Evolutionary conservation across 1,284 basidiomycete genomes (phyloP).

Genomic region (Ganoderma leucocontextum): DNA sequence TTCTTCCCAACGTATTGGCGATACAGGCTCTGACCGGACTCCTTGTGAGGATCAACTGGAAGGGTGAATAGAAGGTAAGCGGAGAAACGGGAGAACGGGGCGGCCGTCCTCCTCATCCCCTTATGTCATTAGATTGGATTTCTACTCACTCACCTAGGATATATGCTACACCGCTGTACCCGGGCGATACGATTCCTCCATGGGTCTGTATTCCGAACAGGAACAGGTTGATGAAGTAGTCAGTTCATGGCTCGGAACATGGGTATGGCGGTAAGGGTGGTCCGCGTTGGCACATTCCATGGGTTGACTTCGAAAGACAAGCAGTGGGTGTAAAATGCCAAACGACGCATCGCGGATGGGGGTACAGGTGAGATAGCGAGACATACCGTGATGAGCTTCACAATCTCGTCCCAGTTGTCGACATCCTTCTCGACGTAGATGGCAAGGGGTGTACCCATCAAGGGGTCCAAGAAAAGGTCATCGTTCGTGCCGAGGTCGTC

Average conservation of each 20-base stretch:
- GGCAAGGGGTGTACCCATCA: constrained; percentile 76
- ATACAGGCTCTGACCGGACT: constrained; percentile 81
- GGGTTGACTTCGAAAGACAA: not conserved
- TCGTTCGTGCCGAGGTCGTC: constrained; percentile 41
- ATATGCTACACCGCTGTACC: constrained; percentile 79
- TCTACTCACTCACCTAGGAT: constrained; percentile 65
- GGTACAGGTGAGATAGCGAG: constrained; percentile 11
- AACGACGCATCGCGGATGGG: constrained; percentile 28
- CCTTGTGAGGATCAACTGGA: constrained; percentile 74
- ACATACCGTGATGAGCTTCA: constrained; percentile 70
- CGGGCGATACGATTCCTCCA: constrained; percentile 73
- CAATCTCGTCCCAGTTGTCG: constrained; percentile 66
- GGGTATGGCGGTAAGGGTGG: not conserved
- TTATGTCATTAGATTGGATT: constrained; percentile 13
- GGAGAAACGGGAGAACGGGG: not conserved
- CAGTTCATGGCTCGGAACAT: not conserved
- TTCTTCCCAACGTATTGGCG: constrained; percentile 81
- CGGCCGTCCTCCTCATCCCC: not conserved
- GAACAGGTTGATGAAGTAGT: not conserved
- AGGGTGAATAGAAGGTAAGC: constrained; percentile 13
- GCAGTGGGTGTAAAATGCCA: not conserved
- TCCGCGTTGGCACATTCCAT: constrained; percentile 7
- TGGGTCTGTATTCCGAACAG: constrained; percentile 59
- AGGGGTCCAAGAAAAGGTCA: constrained; percentile 77
- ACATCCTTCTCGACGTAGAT: constrained; percentile 85